These are phyloP conservation scores for Aspergillus fischeri DNA, from an alignment of 2,329 filamentous ascomycete genomes.

Conservation along the genomic window DNA sequence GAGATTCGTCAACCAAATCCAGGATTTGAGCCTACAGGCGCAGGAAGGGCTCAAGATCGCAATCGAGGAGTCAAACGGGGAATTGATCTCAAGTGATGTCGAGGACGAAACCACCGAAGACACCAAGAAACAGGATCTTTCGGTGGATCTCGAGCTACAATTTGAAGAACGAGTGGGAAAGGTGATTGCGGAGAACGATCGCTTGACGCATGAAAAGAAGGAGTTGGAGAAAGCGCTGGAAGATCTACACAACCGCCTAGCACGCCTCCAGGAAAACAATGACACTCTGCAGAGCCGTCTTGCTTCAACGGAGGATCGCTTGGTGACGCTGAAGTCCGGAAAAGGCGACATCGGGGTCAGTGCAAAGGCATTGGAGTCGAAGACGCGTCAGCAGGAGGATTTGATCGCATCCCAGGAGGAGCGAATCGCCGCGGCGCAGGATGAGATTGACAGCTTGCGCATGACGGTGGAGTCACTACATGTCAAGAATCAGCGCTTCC, in stretches of 20 bases:
- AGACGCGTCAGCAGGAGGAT: slow-evolving; percentile 60
- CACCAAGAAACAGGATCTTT: slow-evolving; percentile 28
- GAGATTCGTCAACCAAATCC: slow-evolving; percentile 51
- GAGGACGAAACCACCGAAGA: slow-evolving; percentile 37
- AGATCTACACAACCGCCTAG: slow-evolving; percentile 57
- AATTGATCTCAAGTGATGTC: slow-evolving; percentile 33
- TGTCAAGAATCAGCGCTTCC: slow-evolving; percentile 43
- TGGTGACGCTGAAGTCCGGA: slow-evolving; percentile 50
- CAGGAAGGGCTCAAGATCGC: slow-evolving; percentile 46
- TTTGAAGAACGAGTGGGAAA: slow-evolving; percentile 48
- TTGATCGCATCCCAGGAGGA: slow-evolving; percentile 68
- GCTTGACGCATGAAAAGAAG: slow-evolving; percentile 49
- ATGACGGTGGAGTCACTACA: slow-evolving; percentile 43
- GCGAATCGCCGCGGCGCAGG: slow-evolving; percentile 53
- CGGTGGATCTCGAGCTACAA: slow-evolving; percentile 43
- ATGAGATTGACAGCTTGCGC: slow-evolving; percentile 42
- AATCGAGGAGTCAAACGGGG: slow-evolving; percentile 43
- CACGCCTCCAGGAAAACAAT: slow-evolving; percentile 52
- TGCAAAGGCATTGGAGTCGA: slow-evolving; percentile 44
- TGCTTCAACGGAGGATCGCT: slow-evolving; percentile 46
- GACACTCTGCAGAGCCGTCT: slow-evolving; percentile 43
- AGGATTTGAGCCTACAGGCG: slow-evolving; percentile 39
- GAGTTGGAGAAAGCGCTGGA: slow-evolving; percentile 44
- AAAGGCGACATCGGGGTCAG: slow-evolving; percentile 46
- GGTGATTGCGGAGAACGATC: slow-evolving; percentile 55